These are phyloP conservation scores for Shiraia sp. DNA, from an alignment of 2,329 filamentous ascomycete species.

Conservation along the genomic window DNA sequence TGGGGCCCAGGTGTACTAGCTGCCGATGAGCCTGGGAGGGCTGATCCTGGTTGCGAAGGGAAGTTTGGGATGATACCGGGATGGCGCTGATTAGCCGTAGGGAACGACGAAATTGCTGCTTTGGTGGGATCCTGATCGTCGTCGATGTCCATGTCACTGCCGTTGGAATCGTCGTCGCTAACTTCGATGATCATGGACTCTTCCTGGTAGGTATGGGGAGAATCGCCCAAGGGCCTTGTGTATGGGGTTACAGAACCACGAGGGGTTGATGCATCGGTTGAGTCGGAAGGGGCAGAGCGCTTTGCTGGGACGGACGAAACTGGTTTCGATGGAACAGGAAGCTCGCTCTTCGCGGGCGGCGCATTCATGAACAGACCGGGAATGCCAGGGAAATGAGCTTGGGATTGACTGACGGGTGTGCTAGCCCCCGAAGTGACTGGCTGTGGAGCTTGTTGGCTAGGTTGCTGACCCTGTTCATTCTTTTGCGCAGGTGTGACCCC, in stretches of 20 bases:
- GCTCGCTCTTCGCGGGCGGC: conserved; percentile 8
- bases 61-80: conserved; percentile 25
- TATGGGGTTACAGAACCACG: conserved; percentile 31
- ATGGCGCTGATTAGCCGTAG: conserved; percentile 8
- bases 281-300: conserved; percentile 70
- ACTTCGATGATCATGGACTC: conserved; percentile 79
- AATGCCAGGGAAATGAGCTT: conserved; percentile 45
- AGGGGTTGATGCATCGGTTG: conserved; percentile 59
- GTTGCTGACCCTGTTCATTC: conserved; percentile 1
- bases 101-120: conserved; percentile 5
- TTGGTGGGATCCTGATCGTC: conserved; percentile 53
- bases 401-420: conserved; percentile 8
- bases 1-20: conserved; percentile 41
- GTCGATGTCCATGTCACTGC: conserved; percentile 67
- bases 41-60: conserved; percentile 29
- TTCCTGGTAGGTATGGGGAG: conserved; percentile 52
- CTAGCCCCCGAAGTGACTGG: conserved; percentile 5
- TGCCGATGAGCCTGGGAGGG: conserved; percentile 25
- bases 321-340: conserved; percentile 7
- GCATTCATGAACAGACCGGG: conserved; percentile 58
- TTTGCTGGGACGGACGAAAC: conserved; percentile 46
- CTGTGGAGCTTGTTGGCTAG: conserved; percentile 1
- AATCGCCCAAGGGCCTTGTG: conserved; percentile 68
- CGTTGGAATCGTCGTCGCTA: conserved; percentile 71
- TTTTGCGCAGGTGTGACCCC: conserved; percentile 8